Evolutionary conservation across 495 filamentous ascomycete genomes (phyloP), one percentile per base, ranked within the genome.

Genomic region (Trichocladium antarcticum): DNA sequence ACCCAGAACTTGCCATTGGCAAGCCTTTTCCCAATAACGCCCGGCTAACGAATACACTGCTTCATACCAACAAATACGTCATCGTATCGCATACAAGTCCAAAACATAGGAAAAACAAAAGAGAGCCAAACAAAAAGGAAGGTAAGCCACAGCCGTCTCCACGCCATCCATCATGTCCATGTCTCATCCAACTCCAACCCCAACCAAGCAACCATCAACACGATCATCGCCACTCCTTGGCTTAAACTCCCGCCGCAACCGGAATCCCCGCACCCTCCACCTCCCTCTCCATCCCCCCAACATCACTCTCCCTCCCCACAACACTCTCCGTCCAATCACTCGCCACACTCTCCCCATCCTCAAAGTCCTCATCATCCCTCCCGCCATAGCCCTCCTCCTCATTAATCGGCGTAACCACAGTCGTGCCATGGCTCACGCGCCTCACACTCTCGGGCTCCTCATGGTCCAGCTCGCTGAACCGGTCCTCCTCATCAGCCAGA

Each of bases 351-450:
- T 61, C 62, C 15, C 55, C 50, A 15, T 50, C 48, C 24, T 43
- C 31, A 42, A 51, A 40, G 24, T 52, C 52, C 0, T 52, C 51
- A 21, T 19, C 37, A 16, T 21, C 42, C 12, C 21, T 45, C n/a
- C 3, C 24, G 8, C 24, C 6, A 1, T 15, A 17, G 16, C 43
- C 35, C 32, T 48, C 48, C 11, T 29, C 49, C 36, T 54, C 55
- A 10, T 4, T 14, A 10, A 14, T 14, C 31, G 82, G 79, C 9
- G 83, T 84, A 55, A 73, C 67, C 35, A 75, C 69, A 32, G 69
- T 74, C 41, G 68, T 71, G 40, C 51, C 45, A 14, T 54, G 34
- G 41, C 40, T 54, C 51, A 27, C 17, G 43, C 43, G 36, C 43
- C 47, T 31, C 17, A 51, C 42, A 12, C 51, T 49, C 17, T 40